Percentiles rank a stretch among this genome's conserved stretches.
phyloP scores from a whole-genome alignment of 148 eudicot species.

The Rhododendron ovatum region DNA sequence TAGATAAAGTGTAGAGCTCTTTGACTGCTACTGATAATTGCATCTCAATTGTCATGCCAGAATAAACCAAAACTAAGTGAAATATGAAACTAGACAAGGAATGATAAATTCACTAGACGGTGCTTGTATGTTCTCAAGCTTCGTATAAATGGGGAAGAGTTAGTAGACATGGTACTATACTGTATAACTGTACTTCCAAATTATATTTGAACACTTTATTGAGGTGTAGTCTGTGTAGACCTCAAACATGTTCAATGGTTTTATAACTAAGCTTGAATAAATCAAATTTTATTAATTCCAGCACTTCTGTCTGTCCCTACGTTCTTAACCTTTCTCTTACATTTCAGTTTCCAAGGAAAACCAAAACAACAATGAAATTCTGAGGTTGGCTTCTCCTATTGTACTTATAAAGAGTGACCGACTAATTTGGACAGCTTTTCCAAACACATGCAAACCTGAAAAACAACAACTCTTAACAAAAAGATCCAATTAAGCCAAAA shows the following conservation, averaged over 20 bases:
- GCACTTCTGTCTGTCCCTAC: not conserved
- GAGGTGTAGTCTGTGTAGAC: not conserved
- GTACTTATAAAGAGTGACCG: not conserved
- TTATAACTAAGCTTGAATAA: not conserved
- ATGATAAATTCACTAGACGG: not conserved
- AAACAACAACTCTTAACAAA: not conserved
- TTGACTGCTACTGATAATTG: not conserved
- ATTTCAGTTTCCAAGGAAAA: not conserved
- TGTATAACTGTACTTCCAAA: not conserved
- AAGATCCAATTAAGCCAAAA: not conserved
- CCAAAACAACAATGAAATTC: not conserved
- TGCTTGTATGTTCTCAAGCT: not conserved
- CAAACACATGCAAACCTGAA: not conserved
- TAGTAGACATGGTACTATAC: not conserved
- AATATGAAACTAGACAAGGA: not conserved
- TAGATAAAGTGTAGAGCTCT: not conserved
- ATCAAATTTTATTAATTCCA: not conserved
- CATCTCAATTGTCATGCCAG: not conserved
- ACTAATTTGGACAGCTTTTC: conserved; percentile 5
- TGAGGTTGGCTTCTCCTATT: not conserved
- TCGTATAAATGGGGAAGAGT: not conserved
- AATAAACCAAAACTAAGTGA: not conserved
- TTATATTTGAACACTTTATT: not conserved
- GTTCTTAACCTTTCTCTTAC: not conserved
- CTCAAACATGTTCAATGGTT: not conserved